Percentiles rank a stretch among this genome's conserved stretches.
Conservation (phyloP, 306 rosid genomes). For the Oemleria cerasiformis region DNA sequence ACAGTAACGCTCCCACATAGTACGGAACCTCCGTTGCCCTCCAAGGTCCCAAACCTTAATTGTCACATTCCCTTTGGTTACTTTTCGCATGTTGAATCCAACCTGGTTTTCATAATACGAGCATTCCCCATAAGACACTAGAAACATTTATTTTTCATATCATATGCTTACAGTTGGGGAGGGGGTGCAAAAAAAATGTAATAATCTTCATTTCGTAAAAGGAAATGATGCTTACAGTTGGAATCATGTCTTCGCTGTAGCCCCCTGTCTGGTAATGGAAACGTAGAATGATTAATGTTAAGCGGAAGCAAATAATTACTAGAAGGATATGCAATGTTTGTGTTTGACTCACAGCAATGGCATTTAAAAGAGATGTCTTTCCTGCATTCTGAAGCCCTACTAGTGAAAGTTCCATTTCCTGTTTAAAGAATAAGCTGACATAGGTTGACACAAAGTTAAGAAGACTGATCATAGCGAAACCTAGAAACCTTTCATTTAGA, state of each 20-base stretch:
- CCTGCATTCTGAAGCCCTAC: constrained; percentile 98
- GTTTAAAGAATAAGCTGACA: constrained; percentile 79
- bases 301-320: constrained; percentile 14
- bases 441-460: constrained; percentile 11
- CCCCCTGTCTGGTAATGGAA: constrained; percentile 74
- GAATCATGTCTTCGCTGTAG: constrained; percentile 96
- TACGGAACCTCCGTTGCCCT: constrained; percentile 88
- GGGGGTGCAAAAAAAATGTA: too few species aligned
- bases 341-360: constrained; percentile 77
- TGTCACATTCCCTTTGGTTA: constrained; percentile 88
- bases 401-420: constrained; percentile 97
- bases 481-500: background rate
- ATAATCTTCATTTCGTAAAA: too few species aligned
- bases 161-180: background rate
- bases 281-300: constrained; percentile 27
- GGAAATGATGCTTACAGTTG: constrained; percentile 65
- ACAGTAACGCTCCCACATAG: constrained; percentile 99
- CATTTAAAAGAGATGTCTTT: constrained; percentile 81
- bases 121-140: background rate
- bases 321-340: constrained; percentile 14
- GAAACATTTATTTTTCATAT: background rate
- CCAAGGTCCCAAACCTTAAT: constrained; percentile 99
- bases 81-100: constrained; percentile 93
- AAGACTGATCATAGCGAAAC: background rate
- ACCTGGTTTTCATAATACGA: constrained; percentile 43